Conservation (phyloP, 2,329 filamentous ascomycete genomes). For the Colletotrichum abscissum region DNA sequence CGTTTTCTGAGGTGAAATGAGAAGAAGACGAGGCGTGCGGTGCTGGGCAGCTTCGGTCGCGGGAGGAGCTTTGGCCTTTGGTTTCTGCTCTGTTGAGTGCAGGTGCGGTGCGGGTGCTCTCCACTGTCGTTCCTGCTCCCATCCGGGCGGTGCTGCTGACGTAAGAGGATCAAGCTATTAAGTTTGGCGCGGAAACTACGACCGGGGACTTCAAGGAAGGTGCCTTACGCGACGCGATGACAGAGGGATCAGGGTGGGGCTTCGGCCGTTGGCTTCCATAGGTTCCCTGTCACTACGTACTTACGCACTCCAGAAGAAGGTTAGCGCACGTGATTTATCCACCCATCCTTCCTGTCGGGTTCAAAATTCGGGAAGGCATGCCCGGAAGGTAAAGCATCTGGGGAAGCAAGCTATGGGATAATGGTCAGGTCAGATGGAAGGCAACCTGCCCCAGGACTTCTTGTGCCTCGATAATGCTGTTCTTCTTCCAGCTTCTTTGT, state of each 20-base stretch:
- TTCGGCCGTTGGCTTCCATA: background rate
- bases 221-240: background rate
- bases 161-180: constrained; percentile 5
- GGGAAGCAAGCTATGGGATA: background rate
- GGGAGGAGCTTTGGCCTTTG: constrained; percentile 27
- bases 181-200: background rate
- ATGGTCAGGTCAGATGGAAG: background rate
- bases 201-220: background rate
- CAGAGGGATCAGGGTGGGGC: no score
- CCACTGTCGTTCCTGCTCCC: background rate
- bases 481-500: no score
- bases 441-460: background rate
- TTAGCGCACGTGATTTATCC: background rate
- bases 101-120: background rate
- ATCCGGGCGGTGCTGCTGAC: background rate
- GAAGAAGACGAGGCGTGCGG: background rate
- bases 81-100: background rate
- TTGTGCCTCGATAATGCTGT: no score
- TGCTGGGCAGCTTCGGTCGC: constrained; percentile 13
- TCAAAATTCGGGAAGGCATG: background rate
- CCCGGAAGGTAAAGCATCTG: no score
- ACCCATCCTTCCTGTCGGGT: background rate
- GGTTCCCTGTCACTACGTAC: background rate
- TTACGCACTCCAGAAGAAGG: background rate
- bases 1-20: background rate